Evolutionary conservation across 1,284 basidiomycete species (phyloP).

Genomic region (Cryptococcus floricola): DNA sequence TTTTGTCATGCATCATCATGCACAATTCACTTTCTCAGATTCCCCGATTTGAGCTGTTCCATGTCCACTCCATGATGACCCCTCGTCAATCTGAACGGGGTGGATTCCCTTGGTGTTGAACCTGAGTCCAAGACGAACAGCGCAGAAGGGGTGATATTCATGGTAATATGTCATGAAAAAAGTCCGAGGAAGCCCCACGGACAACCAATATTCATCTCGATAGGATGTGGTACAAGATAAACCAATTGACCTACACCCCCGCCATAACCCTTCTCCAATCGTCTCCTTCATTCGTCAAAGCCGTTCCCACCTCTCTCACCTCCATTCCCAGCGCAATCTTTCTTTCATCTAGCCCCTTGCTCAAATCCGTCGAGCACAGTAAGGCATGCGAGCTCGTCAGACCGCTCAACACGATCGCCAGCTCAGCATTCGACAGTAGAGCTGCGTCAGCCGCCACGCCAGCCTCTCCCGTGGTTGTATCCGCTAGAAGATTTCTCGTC

Average conservation of each 20-base stretch:
- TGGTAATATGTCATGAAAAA: no score
- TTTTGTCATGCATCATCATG: no score
- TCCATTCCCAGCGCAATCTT: constrained; percentile 48
- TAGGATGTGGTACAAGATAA: neutral
- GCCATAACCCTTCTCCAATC: constrained; percentile 46
- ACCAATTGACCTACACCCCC: constrained; percentile 18
- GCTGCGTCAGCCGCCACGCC: constrained; percentile 14
- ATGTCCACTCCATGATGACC: no score
- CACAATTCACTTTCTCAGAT: no score
- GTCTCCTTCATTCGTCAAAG: constrained; percentile 49
- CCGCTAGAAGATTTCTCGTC: constrained; percentile 32
- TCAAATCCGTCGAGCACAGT: constrained; percentile 32
- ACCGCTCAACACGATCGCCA: constrained; percentile 36
- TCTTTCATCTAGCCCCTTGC: constrained; percentile 37
- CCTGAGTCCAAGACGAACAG: no score
- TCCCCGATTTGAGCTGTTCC: no score
- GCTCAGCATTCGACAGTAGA: constrained; percentile 40
- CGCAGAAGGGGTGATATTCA: no score
- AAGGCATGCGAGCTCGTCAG: constrained; percentile 43
- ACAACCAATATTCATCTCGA: no score
- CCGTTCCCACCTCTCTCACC: constrained; percentile 48
- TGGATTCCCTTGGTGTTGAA: no score
- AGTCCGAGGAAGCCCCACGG: no score
- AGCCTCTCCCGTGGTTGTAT: constrained; percentile 2
- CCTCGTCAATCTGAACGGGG: no score